phyloP scores from a whole-genome alignment of 257 asterid species.

The Solanum rostratum region DNA sequence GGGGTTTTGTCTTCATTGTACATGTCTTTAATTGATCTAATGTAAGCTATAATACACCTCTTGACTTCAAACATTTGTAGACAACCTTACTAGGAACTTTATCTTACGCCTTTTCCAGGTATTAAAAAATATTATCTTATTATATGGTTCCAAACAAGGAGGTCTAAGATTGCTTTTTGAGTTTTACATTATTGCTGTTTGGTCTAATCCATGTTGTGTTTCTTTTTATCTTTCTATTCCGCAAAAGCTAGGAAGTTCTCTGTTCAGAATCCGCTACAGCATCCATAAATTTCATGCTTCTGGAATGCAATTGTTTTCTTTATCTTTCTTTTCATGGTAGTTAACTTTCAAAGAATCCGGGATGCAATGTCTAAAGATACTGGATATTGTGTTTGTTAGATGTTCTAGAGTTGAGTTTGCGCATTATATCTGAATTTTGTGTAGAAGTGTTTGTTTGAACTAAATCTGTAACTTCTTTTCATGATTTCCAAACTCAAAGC shows the following conservation, averaged over 20 bases:
- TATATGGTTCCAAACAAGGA: background rate
- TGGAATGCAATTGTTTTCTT: background rate
- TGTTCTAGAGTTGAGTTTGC: background rate
- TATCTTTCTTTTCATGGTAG: background rate
- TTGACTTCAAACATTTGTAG: too few relatives aligned
- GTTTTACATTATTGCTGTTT: background rate
- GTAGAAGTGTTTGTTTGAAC: background rate
- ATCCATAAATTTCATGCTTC: background rate
- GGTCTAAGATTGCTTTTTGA: background rate
- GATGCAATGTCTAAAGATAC: background rate
- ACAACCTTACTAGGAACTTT: too few relatives aligned
- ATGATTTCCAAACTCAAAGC: background rate
- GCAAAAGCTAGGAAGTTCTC: background rate
- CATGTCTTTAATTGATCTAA: too few relatives aligned
- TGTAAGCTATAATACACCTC: background rate
- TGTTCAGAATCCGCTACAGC: background rate
- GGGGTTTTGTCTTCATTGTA: too few relatives aligned
- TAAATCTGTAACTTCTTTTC: background rate
- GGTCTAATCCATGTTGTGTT: background rate
- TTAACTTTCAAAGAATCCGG: background rate
- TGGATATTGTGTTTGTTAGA: background rate
- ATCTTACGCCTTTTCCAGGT: too few relatives aligned
- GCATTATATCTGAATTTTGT: too few relatives aligned
- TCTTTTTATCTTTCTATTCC: background rate
- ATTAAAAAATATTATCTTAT: too few relatives aligned